Evolutionary conservation across 2,329 filamentous ascomycete genomes (phyloP).

Genomic region (Apiospora kogelbergensis): DNA sequence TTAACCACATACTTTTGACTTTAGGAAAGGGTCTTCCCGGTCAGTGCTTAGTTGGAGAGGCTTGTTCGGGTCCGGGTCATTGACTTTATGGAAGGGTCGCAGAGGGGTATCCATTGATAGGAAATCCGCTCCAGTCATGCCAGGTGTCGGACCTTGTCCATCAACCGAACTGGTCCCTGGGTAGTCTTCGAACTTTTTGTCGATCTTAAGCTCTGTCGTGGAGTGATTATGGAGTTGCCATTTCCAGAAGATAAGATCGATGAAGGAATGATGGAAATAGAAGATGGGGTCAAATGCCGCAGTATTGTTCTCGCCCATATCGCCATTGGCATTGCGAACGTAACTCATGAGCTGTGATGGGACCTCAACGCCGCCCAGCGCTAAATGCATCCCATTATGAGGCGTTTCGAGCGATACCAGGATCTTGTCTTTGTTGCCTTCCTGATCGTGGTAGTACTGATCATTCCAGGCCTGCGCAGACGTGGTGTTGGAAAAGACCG

Average conservation of each 20-base stretch:
- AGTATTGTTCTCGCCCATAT: constrained; percentile 8
- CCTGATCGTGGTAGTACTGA: neutral
- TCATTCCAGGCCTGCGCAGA: neutral
- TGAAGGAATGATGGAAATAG: constrained; percentile 35
- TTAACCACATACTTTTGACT: no score
- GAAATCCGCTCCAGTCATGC: neutral
- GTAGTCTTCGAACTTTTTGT: neutral
- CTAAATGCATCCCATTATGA: neutral
- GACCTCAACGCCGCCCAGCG: neutral
- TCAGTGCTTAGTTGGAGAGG: neutral
- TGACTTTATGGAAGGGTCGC: neutral
- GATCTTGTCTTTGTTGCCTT: neutral
- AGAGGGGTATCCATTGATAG: neutral
- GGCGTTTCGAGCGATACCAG: constrained; percentile 3
- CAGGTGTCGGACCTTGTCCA: neutral
- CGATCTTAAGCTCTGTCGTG: neutral
- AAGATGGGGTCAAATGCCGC: constrained; percentile 16
- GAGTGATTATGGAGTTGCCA: constrained; percentile 28
- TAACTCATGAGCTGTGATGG: neutral
- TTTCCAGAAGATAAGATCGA: constrained; percentile 34
- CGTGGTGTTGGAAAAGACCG: neutral
- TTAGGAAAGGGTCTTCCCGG: no score
- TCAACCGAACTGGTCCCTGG: neutral
- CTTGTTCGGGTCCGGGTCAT: neutral
- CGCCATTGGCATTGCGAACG: neutral